A percentile compares a stretch with the other conserved stretches of the same genome.
These are phyloP conservation scores for Suhomyces yuchorum DNA, from an alignment of 1,139 yeast species.

Conservation along the genomic window DNA sequence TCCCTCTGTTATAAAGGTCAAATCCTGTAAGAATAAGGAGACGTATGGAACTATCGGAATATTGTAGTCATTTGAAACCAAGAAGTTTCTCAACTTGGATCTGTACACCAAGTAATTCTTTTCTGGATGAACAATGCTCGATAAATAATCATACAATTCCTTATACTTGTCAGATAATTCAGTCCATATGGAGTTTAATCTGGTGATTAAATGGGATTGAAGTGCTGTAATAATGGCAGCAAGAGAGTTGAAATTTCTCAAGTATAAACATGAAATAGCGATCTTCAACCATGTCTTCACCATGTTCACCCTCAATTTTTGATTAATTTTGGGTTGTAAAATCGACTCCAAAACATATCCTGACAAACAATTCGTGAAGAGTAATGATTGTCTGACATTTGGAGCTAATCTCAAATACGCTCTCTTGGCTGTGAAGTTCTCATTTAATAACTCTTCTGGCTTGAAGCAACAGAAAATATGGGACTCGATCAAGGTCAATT, in stretches of 20 bases:
- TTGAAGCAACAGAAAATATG: slow-evolving; percentile 65
- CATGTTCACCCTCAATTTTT: slow-evolving; percentile 56
- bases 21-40: slow-evolving; percentile 80
- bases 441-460: slow-evolving; percentile 74
- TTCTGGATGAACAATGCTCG: slow-evolving; percentile 77
- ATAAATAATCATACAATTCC: slow-evolving; percentile 65
- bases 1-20: slow-evolving; percentile 87
- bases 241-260: slow-evolving; percentile 81
- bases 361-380: slow-evolving; percentile 77
- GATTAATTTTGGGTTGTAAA: slow-evolving; percentile 52
- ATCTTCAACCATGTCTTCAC: slow-evolving; percentile 83
- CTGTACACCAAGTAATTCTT: slow-evolving; percentile 81
- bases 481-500: slow-evolving; percentile 78
- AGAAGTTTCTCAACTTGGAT: slow-evolving; percentile 59
- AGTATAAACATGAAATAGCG: slow-evolving; percentile 77
- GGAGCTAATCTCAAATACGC: slow-evolving; percentile 67
- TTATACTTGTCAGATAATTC: slow-evolving; percentile 66
- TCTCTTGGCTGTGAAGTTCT: slow-evolving; percentile 67
- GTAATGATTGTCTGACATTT: slow-evolving; percentile 67
- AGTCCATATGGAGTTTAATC: slow-evolving; percentile 68
- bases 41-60: slow-evolving; percentile 85
- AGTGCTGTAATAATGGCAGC: slow-evolving; percentile 87
- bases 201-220: slow-evolving; percentile 77
- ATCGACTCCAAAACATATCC: slow-evolving; percentile 83
- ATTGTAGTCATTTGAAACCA: slow-evolving; percentile 52